phyloP scores from a whole-genome alignment of 2,329 filamentous ascomycete genomes.

The Sordariomycetes sp. region DNA sequence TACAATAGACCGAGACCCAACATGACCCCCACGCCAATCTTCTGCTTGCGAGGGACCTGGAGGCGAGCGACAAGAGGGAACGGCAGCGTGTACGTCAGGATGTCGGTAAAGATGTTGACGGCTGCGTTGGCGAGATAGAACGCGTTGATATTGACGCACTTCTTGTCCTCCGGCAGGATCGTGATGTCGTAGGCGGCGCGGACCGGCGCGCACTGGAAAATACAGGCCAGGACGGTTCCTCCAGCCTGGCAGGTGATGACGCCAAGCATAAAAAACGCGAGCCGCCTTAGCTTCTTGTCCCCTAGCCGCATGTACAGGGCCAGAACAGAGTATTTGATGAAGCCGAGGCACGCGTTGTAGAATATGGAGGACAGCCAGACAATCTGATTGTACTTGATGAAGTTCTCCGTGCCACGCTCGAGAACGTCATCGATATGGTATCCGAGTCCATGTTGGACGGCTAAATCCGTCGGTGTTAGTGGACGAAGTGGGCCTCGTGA shows the following conservation, averaged over 20 bases:
- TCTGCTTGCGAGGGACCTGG: constrained; percentile 28
- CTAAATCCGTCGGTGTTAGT: background rate
- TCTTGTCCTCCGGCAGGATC: constrained; percentile 8
- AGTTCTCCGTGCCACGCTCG: constrained; percentile 6
- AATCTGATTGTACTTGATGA: constrained; percentile 9
- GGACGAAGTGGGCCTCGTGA: background rate
- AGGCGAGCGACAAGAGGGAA: constrained; percentile 26
- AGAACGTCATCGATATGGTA: constrained; percentile 14
- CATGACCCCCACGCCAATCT: constrained; percentile 24
- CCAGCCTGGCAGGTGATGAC: constrained; percentile 24
- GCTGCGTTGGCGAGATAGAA: constrained; percentile 32
- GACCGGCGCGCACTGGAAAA: constrained; percentile 28
- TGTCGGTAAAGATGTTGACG: constrained; percentile 30
- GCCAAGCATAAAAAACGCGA: constrained; percentile 23
- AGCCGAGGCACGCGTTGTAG: constrained; percentile 30
- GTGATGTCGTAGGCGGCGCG: constrained; percentile 21
- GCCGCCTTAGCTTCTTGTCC: constrained; percentile 18
- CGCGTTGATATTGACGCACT: constrained; percentile 28
- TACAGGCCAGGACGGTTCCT: constrained; percentile 24
- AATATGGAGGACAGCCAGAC: constrained; percentile 32
- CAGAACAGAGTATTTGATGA: constrained; percentile 32
- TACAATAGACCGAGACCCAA: constrained; percentile 29
- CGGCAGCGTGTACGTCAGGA: constrained; percentile 28
- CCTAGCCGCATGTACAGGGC: constrained; percentile 29
- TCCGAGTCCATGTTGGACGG: constrained; percentile 15